phyloP scores from a whole-genome alignment of 768 basidiomycete species.

The Termitomyces sp. region DNA sequence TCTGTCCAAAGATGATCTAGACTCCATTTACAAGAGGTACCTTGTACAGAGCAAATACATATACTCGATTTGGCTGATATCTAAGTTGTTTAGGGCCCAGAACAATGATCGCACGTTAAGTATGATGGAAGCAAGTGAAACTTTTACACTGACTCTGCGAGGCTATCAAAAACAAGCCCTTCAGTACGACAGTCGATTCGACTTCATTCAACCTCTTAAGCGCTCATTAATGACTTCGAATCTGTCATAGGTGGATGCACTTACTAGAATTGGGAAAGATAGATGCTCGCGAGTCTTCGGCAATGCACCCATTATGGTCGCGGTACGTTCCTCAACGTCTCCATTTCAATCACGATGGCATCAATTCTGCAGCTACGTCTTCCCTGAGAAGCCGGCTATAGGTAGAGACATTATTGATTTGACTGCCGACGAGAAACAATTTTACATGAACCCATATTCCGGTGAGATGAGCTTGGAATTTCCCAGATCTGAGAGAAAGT shows the following conservation, averaged over 20 bases:
- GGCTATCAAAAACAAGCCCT: slow-evolving; percentile 95
- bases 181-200: slow-evolving; percentile 33
- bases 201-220: neutral
- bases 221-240: neutral
- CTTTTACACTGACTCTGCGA: slow-evolving; percentile 71
- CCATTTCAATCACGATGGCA: neutral
- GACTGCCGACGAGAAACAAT: slow-evolving; percentile 69
- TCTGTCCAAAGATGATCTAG: slow-evolving; percentile 72
- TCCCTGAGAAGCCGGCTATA: slow-evolving; percentile 51
- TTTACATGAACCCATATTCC: slow-evolving; percentile 90
- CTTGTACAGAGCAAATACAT: slow-evolving; percentile 2
- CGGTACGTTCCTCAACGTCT: slow-evolving; percentile 40
- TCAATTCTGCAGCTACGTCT: slow-evolving; percentile 52
- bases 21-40: slow-evolving; percentile 81
- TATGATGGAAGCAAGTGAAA: slow-evolving; percentile 75
- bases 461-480: slow-evolving; percentile 85
- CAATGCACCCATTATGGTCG: slow-evolving; percentile 94
- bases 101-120: slow-evolving; percentile 68
- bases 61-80: neutral
- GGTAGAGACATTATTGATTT: slow-evolving; percentile 65
- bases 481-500: slow-evolving; percentile 71
- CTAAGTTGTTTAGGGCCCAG: slow-evolving; percentile 58
- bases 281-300: slow-evolving; percentile 60
- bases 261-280: slow-evolving; percentile 73
- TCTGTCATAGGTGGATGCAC: slow-evolving; percentile 74